These are phyloP conservation scores for Apophysomyces trapeziformis DNA, from an alignment of 371 early-diverging fungal species.

Conservation along the genomic window DNA sequence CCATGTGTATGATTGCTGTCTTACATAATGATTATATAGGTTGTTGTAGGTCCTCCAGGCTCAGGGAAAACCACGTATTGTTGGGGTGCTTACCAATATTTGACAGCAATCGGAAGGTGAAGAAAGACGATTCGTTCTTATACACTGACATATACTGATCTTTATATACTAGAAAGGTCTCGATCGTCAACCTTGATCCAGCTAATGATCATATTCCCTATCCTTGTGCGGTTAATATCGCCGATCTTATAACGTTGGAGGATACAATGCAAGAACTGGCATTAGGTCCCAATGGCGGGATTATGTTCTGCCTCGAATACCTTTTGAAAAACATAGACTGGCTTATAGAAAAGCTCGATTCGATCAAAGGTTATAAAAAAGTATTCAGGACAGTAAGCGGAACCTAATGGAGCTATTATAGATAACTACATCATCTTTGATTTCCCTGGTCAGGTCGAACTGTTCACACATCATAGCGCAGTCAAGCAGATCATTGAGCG, in stretches of 20 bases:
- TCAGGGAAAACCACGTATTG: constrained; percentile 98
- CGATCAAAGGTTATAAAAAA: constrained; percentile 57
- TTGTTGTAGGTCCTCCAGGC: constrained; percentile 98
- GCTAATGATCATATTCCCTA: constrained; percentile 93
- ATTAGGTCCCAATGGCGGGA: constrained; percentile 99
- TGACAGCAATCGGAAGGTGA: constrained; percentile 79
- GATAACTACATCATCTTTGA: constrained; percentile 96
- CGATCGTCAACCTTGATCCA: constrained; percentile 98
- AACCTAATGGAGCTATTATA: constrained; percentile 12
- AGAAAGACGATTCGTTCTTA: background rate
- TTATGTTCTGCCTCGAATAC: constrained; percentile 97
- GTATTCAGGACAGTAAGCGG: background rate
- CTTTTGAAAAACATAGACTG: constrained; percentile 94
- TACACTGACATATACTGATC: background rate
- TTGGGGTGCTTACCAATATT: constrained; percentile 90
- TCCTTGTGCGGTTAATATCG: constrained; percentile 87
- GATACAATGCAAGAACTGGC: constrained; percentile 95
- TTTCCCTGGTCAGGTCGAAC: constrained; percentile 99
- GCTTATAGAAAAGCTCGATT: constrained; percentile 83
- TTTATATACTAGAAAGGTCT: constrained; percentile 64
- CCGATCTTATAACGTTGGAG: constrained; percentile 92
- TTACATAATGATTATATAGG: constrained; percentile 49
- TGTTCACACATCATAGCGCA: constrained; percentile 93
- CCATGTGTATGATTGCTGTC: too few species aligned
- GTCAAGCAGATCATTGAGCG: constrained; percentile 80